phyloP scores from a whole-genome alignment of 2,329 filamentous ascomycete species.

The Boeremia exigua region DNA sequence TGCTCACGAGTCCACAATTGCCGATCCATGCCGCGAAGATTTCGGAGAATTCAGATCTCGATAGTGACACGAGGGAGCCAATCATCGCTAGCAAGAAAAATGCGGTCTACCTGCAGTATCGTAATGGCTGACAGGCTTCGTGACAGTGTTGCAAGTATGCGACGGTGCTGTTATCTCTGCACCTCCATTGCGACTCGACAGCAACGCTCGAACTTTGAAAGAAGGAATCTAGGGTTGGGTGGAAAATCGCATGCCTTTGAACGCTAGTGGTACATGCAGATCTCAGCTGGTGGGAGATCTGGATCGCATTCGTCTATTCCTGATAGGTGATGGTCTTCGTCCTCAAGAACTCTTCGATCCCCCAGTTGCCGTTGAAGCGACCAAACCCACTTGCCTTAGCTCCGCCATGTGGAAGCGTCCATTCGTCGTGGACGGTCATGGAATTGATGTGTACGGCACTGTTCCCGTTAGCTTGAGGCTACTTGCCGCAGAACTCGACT shows the following conservation, averaged over 20 bases:
- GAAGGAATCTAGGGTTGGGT: no score
- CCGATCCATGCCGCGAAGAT: neutral
- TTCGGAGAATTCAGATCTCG: neutral
- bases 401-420: constrained; percentile 56
- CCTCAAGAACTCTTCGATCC: constrained; percentile 56
- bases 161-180: no score
- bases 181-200: no score
- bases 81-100: neutral
- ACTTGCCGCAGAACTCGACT: constrained; percentile 13
- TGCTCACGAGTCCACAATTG: constrained; percentile 4
- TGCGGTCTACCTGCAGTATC: neutral
- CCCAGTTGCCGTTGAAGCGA: constrained; percentile 54
- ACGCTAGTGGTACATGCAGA: neutral
- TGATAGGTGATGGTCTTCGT: constrained; percentile 52
- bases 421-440: constrained; percentile 60
- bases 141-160: no score
- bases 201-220: no score
- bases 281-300: neutral
- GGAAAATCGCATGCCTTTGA: no score
- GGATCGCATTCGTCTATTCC: constrained; percentile 24
- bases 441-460: constrained; percentile 59
- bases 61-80: neutral
- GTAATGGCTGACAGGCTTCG: neutral
- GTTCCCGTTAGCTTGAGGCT: neutral
- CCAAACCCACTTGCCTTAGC: constrained; percentile 58